Percentiles rank a stretch among this genome's conserved stretches.
Evolutionary conservation across 2,329 filamentous ascomycete species (phyloP).

Genomic region (Monilinia vaccinii-corymbosi): DNA sequence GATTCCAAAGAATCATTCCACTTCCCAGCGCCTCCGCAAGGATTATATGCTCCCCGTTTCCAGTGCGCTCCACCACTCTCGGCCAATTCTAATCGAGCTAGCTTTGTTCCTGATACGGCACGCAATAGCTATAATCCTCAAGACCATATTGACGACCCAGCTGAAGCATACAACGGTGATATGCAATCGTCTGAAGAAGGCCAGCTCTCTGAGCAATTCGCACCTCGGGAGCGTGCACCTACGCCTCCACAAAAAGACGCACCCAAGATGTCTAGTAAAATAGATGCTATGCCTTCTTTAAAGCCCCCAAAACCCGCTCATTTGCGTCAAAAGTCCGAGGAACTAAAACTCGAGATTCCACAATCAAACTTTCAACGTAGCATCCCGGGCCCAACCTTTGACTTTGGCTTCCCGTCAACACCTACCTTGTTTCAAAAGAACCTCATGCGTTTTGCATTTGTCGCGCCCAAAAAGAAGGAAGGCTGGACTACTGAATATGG

Average conservation of each 20-base stretch:
- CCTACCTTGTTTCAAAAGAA: conserved; percentile 84
- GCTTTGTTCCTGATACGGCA: conserved; percentile 13
- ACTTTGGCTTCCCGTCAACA: conserved; percentile 74
- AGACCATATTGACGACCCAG: conserved; percentile 20
- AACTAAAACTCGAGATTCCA: conserved; percentile 21
- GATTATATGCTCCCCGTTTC: conserved; percentile 46
- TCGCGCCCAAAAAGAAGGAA: conserved; percentile 59
- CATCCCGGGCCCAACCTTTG: conserved; percentile 40
- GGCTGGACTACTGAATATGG: conserved; percentile 93
- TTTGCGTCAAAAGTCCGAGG: conserved; percentile 15
- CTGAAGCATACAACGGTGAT: conserved; percentile 13
- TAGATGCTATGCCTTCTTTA: neutral
- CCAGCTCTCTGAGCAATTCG: conserved; percentile 15
- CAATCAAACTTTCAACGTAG: conserved; percentile 2
- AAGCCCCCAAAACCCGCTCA: conserved; percentile 16
- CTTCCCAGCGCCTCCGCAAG: conserved; percentile 43
- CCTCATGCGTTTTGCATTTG: conserved; percentile 83
- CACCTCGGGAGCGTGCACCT: conserved; percentile 13
- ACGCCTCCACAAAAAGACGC: conserved; percentile 7
- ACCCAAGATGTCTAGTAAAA: neutral
- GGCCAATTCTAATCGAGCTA: conserved; percentile 27
- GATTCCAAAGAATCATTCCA: conserved; percentile 38
- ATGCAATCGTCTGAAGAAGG: conserved; percentile 1
- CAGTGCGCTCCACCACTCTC: conserved; percentile 48
- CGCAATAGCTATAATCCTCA: conserved; percentile 24